Conservation (phyloP, 2,329 filamentous ascomycete species). For the Fusarium foetens region DNA sequence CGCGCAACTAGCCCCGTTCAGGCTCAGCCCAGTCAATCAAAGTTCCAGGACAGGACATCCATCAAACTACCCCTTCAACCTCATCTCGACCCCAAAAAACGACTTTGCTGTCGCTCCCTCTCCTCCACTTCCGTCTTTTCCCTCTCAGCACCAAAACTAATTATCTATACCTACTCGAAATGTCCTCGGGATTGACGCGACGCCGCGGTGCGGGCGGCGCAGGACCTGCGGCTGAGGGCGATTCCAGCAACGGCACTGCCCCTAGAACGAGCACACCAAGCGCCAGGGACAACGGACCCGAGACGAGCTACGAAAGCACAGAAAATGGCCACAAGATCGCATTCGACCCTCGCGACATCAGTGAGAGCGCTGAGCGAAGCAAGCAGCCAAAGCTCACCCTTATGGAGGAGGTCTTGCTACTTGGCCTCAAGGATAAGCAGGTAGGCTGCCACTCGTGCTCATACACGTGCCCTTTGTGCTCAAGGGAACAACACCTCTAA, state of each 20-base stretch:
- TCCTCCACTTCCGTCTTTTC: slow-evolving; percentile 12
- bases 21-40: slow-evolving; percentile 43
- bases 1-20: slow-evolving; percentile 44
- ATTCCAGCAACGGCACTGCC: slow-evolving; percentile 62
- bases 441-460: slow-evolving; percentile 57
- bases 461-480: slow-evolving; percentile 24
- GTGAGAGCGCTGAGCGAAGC: slow-evolving; percentile 92
- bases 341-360: slow-evolving; percentile 96
- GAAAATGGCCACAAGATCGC: slow-evolving; percentile 99
- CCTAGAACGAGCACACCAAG: slow-evolving; percentile 68
- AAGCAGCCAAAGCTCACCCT: slow-evolving; percentile 98
- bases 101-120: slow-evolving; percentile 24
- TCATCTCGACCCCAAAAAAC: slow-evolving; percentile 36
- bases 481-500: slow-evolving; percentile 8
- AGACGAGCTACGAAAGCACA: slow-evolving; percentile 89
- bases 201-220: slow-evolving; percentile 78
- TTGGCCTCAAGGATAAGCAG: slow-evolving; percentile 99
- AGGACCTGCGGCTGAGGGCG: slow-evolving; percentile 64
- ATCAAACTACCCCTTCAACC: slow-evolving; percentile 42
- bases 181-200: slow-evolving; percentile 66
- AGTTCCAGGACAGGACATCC: slow-evolving; percentile 36
- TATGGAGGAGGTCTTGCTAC: slow-evolving; percentile 97
- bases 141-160: slow-evolving; percentile 11
- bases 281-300: slow-evolving; percentile 65
- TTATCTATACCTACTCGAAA: slow-evolving; percentile 28